These are phyloP conservation scores for Exophiala xenobiotica DNA, from an alignment of 2,329 filamentous ascomycete species.

Conservation along the genomic window DNA sequence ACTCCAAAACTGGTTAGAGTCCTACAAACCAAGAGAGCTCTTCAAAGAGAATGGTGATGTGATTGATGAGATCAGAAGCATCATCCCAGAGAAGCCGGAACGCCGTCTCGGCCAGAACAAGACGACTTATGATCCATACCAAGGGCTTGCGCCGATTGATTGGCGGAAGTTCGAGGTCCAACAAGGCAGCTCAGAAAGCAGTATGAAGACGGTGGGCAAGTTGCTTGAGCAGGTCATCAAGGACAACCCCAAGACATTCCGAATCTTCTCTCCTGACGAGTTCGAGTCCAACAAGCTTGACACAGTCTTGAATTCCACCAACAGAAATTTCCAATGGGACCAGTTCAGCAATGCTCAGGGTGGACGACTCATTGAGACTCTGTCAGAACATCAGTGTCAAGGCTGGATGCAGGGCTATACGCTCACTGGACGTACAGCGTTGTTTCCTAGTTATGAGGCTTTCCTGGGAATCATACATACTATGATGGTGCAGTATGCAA, in stretches of 20 bases:
- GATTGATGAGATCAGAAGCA: constrained; percentile 50
- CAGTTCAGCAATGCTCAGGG: constrained; percentile 59
- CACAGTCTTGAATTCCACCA: constrained; percentile 56
- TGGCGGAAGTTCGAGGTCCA: constrained; percentile 56
- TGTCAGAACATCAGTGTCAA: constrained; percentile 66
- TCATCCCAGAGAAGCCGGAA: constrained; percentile 52
- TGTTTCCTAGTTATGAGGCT: constrained; percentile 67
- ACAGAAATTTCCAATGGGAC: constrained; percentile 67
- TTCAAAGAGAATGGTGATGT: constrained; percentile 56
- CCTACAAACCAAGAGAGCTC: constrained; percentile 55
- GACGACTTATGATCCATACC: constrained; percentile 54
- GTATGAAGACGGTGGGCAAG: constrained; percentile 58
- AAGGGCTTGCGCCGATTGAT: constrained; percentile 52
- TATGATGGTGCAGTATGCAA: constrained; percentile 71
- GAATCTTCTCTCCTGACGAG: constrained; percentile 66
- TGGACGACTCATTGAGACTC: constrained; percentile 64
- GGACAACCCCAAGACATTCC: constrained; percentile 57
- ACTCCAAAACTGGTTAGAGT: constrained; percentile 59
- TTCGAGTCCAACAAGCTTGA: constrained; percentile 63
- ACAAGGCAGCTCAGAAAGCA: constrained; percentile 53
- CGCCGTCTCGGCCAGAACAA: constrained; percentile 62
- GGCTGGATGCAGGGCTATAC: constrained; percentile 62
- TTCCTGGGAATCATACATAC: constrained; percentile 68
- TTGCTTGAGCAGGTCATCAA: constrained; percentile 57
- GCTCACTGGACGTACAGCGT: constrained; percentile 59